Percentiles rank a stretch among this genome's conserved stretches.
Evolutionary conservation across 176 grass and related monocot species (phyloP).

Genomic region (Oryza longistaminata): DNA sequence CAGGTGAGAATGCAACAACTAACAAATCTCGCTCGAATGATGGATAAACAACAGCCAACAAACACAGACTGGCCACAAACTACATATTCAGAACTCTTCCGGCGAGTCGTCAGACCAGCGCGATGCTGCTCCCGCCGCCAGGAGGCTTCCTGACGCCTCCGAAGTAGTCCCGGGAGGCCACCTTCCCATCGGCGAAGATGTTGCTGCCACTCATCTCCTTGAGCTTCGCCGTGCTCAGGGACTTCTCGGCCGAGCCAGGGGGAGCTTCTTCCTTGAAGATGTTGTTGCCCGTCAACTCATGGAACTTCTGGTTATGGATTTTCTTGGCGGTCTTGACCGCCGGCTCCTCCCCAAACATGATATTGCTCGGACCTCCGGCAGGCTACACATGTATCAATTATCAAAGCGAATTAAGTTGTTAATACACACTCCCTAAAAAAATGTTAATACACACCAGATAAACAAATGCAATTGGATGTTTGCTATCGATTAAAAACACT

Average conservation of each 20-base stretch:
- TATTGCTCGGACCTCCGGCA: conserved; percentile 39
- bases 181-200: conserved; percentile 41
- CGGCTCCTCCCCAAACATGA: conserved; percentile 38
- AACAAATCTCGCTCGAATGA: neutral
- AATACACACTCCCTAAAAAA: too few relatives aligned
- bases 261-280: conserved; percentile 43
- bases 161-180: conserved; percentile 40
- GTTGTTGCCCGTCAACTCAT: conserved; percentile 49
- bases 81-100: neutral
- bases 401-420: neutral
- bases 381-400: conserved; percentile 20
- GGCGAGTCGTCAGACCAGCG: neutral
- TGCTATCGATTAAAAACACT: neutral
- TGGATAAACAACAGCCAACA: neutral
- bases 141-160: conserved; percentile 49
- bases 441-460: neutral
- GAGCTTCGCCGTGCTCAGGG: conserved; percentile 39
- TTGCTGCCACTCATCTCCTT: conserved; percentile 52
- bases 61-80: neutral
- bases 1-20: neutral
- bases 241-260: conserved; percentile 36
- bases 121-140: conserved; percentile 47
- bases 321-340: conserved; percentile 40
- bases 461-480: neutral
- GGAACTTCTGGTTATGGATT: conserved; percentile 55